Evolutionary conservation across 1,139 yeast species (phyloP), one percentile per base, ranked within the genome.

Genomic region (Nakaseomyces delphensis): DNA sequence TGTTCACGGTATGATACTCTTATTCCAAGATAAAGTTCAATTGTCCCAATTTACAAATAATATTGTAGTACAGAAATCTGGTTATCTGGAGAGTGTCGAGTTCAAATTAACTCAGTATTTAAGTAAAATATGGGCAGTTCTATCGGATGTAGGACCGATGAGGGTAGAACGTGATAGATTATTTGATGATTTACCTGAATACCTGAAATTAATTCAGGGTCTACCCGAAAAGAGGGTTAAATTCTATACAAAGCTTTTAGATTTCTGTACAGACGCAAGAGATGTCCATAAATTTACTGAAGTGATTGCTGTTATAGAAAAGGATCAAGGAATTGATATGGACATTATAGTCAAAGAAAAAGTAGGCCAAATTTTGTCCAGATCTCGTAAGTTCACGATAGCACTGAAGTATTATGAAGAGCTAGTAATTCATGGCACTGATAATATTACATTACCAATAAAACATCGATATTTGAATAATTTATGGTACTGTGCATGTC

Each of bases 401-500:
- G 27, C 37, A 20, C 13, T 33, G n/a, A 35, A 37, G 25, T 28
- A 36, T 29, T 25, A 37, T 21, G 39, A 40, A 28, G 39, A 25
- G 11, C 32, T 40, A 7, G 23, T 47, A 11, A 14, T 32, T 3
- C 16, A 32, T 11, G 50, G 44, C 33, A 6, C 29, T 1, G 39
- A 38, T 20, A 27, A 27, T 3, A 42, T 48, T n/a, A 18, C 24
- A 15, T 20, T 53, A 4, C 41, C 40, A 9, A 36, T 42, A 31
- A 47, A 19, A 15, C 48, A 33, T 21, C n/a, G 18, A 3, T 33
- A 33, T 29, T 44, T 48, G 29, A 47, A 42, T 19, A 54, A 45
- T 19, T 43, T 48, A 37, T 52, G 51, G 53, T 41, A 38, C 13
- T 51, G 54, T 41, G 49, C 55, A 1, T 30, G 47, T 10, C 41